A percentile compares a stretch with the other conserved stretches of the same genome.
These are phyloP conservation scores for Penicillium taxi DNA, from an alignment of 495 filamentous ascomycete genomes.

Conservation along the genomic window DNA sequence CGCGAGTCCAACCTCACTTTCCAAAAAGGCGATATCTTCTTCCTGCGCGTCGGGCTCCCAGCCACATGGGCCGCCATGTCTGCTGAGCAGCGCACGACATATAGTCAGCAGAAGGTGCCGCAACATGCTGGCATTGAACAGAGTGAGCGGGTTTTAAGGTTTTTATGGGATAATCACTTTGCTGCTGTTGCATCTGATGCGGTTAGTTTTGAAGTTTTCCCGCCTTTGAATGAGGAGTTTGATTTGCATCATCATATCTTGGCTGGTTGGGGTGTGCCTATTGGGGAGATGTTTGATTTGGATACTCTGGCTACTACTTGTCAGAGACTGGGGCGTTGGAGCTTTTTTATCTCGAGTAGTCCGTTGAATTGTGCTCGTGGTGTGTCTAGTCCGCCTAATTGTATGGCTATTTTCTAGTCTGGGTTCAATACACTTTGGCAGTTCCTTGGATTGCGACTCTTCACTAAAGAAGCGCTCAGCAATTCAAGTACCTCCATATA, in stretches of 20 bases:
- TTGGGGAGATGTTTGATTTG: conserved; percentile 60
- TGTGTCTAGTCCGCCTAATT: conserved; percentile 41
- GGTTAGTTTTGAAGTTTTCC: conserved; percentile 60
- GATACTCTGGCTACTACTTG: conserved; percentile 48
- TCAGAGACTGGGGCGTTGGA: conserved; percentile 51
- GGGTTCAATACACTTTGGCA: background rate
- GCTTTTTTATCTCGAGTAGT: conserved; percentile 61
- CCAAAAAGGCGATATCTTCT: conserved; percentile 56
- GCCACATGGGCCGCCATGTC: conserved; percentile 36
- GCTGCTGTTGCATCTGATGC: conserved; percentile 57
- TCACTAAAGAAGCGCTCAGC: too few relatives aligned
- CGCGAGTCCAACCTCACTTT: conserved; percentile 54
- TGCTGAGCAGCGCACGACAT: conserved; percentile 27
- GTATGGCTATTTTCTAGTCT: conserved; percentile 41
- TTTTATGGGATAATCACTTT: conserved; percentile 64
- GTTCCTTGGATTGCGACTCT: too few relatives aligned
- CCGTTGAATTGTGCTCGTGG: conserved; percentile 48
- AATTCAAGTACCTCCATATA: background rate
- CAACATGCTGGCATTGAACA: conserved; percentile 56
- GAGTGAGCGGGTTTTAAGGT: conserved; percentile 56
- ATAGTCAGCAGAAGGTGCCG: conserved; percentile 34
- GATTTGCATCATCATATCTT: conserved; percentile 60
- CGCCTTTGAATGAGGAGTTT: conserved; percentile 41
- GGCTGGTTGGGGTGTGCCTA: conserved; percentile 58
- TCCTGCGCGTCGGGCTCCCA: conserved; percentile 62